Base-by-base conservation (phyloP, 495 filamentous ascomycete genomes). In the Aspergillus ostianus region DNA sequence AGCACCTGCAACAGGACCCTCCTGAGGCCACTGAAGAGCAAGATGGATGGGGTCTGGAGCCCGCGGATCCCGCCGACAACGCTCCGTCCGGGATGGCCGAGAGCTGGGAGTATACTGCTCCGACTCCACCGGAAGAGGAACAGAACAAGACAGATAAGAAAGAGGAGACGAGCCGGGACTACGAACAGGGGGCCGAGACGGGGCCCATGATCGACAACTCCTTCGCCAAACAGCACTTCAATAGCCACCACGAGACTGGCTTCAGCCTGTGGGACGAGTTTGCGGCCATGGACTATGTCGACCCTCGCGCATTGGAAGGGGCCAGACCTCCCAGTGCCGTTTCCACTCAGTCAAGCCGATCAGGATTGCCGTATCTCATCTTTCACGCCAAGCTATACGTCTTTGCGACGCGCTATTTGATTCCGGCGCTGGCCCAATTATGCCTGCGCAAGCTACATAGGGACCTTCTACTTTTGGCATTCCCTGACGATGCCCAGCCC, bases 371-470 rank as follows among this genome's bases (percentile, higher is more conserved):
- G 6, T 80, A 78, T 57, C 70, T 78, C 19, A 67, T 74, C 41
- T 80, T 78, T 67, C 77, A 80, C 49, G 77, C 77, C 21, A 80
- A 80, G 62, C 53, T 80, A 41, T 80, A 80, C 61, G 75, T 80
- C 60, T 80, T 80, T 50, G 77, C 76, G 32, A 77, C 73, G 1
- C 71, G 72, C 27, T 80, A 77, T 64, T 66, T 78, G 30, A 78
- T 80, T 46, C 73, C 74, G 21, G 73, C 71, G 3, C 70, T 80
- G 21, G 76, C 76, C 2, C 76, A 78, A 54, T 65, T 80, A 20
- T 78, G 74, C 58, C 74, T 80, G 18, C 69, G 70, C 29, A 78
- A 78, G 55, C 64, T 80, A 17, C 77, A 80, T 53, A 51, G 60
- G 8, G 72, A 77, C 47, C 71, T 78, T 8, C 49, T 77, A 19